A percentile compares a stretch with the other conserved stretches of the same genome.
These are phyloP conservation scores for Mimosa bimucronata DNA, from an alignment of 306 rosid species.

Conservation along the genomic window DNA sequence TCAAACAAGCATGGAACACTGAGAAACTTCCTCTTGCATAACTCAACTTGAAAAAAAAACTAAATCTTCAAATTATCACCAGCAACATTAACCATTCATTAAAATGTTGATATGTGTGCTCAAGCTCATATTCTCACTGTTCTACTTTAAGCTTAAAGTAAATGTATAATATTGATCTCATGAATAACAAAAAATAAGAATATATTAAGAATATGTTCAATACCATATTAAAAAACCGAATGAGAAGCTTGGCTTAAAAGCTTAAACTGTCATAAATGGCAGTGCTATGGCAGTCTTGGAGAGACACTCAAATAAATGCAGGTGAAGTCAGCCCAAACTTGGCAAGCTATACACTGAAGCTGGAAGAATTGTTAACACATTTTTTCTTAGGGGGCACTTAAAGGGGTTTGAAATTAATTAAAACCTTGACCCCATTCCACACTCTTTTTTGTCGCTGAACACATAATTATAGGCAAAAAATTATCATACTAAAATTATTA, in stretches of 20 bases:
- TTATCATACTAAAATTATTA: neutral
- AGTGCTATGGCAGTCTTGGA: too few species aligned
- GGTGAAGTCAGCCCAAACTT: neutral
- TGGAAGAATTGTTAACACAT: neutral
- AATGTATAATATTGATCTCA: too few species aligned
- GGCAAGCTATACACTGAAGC: neutral
- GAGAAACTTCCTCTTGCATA: neutral
- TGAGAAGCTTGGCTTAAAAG: too few species aligned
- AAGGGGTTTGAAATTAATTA: neutral
- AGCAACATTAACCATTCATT: neutral
- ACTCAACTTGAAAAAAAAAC: neutral
- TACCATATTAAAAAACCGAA: too few species aligned
- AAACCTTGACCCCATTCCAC: neutral
- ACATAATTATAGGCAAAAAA: neutral
- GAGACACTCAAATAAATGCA: neutral
- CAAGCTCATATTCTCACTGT: too few species aligned
- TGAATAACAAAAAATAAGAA: too few species aligned
- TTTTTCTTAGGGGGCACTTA: neutral
- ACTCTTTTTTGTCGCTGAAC: neutral
- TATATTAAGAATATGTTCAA: too few species aligned
- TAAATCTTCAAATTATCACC: neutral
- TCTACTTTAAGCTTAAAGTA: too few species aligned
- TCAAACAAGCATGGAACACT: neutral
- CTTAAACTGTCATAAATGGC: too few species aligned
- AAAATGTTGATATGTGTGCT: neutral